phyloP scores from a whole-genome alignment of 495 filamentous ascomycete species.

The Pseudevernia furfuracea region DNA sequence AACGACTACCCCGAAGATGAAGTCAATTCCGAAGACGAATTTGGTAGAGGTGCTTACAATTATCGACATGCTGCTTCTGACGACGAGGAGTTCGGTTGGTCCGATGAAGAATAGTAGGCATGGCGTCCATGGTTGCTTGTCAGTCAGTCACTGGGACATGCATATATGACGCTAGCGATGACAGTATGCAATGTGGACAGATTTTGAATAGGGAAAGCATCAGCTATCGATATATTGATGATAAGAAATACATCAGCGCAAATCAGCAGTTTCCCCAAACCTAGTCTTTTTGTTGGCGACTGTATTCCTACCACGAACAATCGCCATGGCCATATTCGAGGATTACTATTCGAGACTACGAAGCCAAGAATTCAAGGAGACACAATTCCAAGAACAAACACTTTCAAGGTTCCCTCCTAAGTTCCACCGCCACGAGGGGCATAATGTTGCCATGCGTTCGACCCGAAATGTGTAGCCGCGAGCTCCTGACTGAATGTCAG shows the following conservation, averaged over 20 bases:
- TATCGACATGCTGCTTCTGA: slow-evolving; percentile 42
- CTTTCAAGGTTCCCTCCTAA: background rate
- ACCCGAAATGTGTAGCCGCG: background rate
- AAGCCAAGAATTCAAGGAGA: background rate
- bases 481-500: background rate
- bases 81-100: slow-evolving; percentile 50
- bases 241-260: background rate
- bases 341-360: background rate
- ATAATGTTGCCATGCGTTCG: background rate
- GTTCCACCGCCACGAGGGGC: background rate
- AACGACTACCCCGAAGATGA: slow-evolving; percentile 66
- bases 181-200: background rate
- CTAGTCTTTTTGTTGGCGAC: background rate
- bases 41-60: slow-evolving; percentile 42
- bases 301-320: background rate
- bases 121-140: slow-evolving; percentile 1
- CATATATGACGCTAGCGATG: background rate
- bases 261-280: background rate
- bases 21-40: slow-evolving; percentile 49
- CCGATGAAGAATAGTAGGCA: slow-evolving; percentile 37
- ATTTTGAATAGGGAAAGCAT: background rate
- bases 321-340: background rate
- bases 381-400: background rate
- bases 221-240: background rate
- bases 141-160: background rate